These are phyloP conservation scores for Blastobotrys americana DNA, from an alignment of 805 yeast species.

Conservation along the genomic window DNA sequence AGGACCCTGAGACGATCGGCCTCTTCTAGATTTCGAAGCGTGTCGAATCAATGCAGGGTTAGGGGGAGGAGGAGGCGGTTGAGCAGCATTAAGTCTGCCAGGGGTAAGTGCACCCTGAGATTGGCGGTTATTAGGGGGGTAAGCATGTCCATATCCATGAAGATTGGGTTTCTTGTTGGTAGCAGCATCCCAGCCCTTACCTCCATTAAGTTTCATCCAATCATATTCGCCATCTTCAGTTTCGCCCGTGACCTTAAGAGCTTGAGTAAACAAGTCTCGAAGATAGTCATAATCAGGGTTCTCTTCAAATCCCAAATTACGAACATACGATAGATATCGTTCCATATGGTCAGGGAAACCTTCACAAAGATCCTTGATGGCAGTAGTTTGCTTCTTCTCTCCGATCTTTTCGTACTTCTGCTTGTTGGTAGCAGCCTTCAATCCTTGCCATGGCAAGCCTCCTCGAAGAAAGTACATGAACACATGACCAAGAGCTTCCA, in stretches of 20 bases:
- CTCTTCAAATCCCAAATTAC: conserved; percentile 86
- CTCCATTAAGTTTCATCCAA: conserved; percentile 95
- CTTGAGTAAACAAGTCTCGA: conserved; percentile 68
- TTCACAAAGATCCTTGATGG: conserved; percentile 74
- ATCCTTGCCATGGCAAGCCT: conserved; percentile 96
- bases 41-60: conserved; percentile 30
- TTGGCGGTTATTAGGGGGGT: conserved; percentile 47
- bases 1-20: conserved; percentile 14
- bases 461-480: conserved; percentile 93
- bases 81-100: conserved; percentile 38
- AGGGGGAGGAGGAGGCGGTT: conserved; percentile 29
- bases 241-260: conserved; percentile 63
- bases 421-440: conserved; percentile 96
- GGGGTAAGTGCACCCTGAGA: conserved; percentile 28
- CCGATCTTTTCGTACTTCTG: conserved; percentile 97
- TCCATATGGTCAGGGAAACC: conserved; percentile 92
- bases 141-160: conserved; percentile 95
- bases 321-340: conserved; percentile 79
- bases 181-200: conserved; percentile 91
- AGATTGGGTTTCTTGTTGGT: conserved; percentile 86
- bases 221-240: conserved; percentile 85
- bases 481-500: conserved; percentile 94
- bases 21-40: conserved; percentile 28
- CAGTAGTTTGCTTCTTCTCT: conserved; percentile 86
- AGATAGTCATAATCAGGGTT: conserved; percentile 90